Evolutionary conservation across 371 early-diverging fungal species (phyloP), one percentile per base, ranked within the genome.

Genomic region (Basidiobolus meristosporus): DNA sequence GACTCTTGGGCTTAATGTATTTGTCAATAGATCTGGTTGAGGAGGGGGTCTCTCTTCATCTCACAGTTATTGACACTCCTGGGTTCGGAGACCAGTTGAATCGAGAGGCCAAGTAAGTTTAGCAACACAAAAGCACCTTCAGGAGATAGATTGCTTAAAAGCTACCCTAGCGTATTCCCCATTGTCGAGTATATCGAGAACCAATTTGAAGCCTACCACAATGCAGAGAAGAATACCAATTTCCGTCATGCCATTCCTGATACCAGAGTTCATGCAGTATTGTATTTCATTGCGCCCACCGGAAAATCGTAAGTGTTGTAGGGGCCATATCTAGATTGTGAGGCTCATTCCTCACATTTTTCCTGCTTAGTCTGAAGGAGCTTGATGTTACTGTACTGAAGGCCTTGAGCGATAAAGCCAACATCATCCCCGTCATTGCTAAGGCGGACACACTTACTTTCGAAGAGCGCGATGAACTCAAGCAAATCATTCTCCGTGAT

Each of bases 201-300:
- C 34, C 91, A 92, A 57, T 91, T 74, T 51, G 85, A 90, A 52
- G 77, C 73, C 16, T 86, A 86, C 43, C 64, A 86, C 50, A 73
- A 77, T n/a, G 87, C 92, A 48, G 96, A 90, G 59, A 72, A 84
- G 36, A 81, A 83, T 59, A 65, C 82, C 22, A 78, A 76, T 54
- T 81, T 82, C 60, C 81, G 82, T 48, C 42, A 43, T 18, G 51
- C 54, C 4, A 57, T 62, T 33, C 50, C 56, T 11, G 93, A 93
- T 57, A 82, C 87, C 51, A 82, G 91, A 35, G 79, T 98, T 22
- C 98, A 99, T 59, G 86, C 82, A 1, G 70, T 92, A 28, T 60
- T 99, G 17, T 95, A 93, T 62, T 95, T 92, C 52, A 78, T 95
- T 42, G 61, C 79, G 10, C 96, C 96, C 7, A 87, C 87, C 18